A percentile compares a stretch with the other conserved stretches of the same genome.
These are phyloP conservation scores for Clitopilus passeckerianus DNA, from an alignment of 768 basidiomycete species.

Conservation along the genomic window DNA sequence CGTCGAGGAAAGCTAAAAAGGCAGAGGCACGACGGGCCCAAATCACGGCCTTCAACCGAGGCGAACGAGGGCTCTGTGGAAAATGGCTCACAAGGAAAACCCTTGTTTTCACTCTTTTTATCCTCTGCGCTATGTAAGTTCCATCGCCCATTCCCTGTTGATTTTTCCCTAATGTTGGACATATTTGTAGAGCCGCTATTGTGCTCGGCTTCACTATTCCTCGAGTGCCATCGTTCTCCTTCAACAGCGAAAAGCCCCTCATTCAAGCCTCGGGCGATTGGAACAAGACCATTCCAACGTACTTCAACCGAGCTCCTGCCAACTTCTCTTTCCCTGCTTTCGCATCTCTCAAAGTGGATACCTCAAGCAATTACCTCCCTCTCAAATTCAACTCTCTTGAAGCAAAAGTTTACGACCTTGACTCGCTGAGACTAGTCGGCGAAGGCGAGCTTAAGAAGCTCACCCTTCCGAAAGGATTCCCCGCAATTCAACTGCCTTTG, in stretches of 20 bases:
- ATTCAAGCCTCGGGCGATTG: conserved; percentile 52
- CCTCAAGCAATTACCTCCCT: conserved; percentile 70
- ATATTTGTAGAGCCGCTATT: conserved; percentile 52
- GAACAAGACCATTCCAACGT: conserved; percentile 48
- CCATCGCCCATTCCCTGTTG: conserved; percentile 1
- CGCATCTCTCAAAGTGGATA: conserved; percentile 74
- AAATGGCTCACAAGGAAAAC: conserved; percentile 70
- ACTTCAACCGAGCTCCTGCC: conserved; percentile 74
- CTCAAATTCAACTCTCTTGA: conserved; percentile 63
- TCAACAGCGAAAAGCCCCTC: conserved; percentile 57
- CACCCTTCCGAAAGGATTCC: conserved; percentile 59
- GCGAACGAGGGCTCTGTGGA: conserved; percentile 77
- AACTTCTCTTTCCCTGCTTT: conserved; percentile 88
- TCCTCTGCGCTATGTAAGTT: conserved; percentile 50
- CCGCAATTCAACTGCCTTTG: conserved; percentile 67
- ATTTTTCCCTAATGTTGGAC: conserved; percentile 2
- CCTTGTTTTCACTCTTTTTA: conserved; percentile 67
- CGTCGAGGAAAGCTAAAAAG: conserved; percentile 61
- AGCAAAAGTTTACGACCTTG: conserved; percentile 67
- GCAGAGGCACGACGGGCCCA: conserved; percentile 45
- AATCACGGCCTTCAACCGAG: conserved; percentile 76
- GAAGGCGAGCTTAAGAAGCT: conserved; percentile 55
- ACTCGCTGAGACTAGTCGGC: conserved; percentile 60
- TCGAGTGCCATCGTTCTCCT: conserved; percentile 68
- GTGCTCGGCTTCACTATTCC: conserved; percentile 79